These are phyloP conservation scores for Macrophomina phaseolina DNA, from an alignment of 2,329 filamentous ascomycete genomes.

Conservation along the genomic window DNA sequence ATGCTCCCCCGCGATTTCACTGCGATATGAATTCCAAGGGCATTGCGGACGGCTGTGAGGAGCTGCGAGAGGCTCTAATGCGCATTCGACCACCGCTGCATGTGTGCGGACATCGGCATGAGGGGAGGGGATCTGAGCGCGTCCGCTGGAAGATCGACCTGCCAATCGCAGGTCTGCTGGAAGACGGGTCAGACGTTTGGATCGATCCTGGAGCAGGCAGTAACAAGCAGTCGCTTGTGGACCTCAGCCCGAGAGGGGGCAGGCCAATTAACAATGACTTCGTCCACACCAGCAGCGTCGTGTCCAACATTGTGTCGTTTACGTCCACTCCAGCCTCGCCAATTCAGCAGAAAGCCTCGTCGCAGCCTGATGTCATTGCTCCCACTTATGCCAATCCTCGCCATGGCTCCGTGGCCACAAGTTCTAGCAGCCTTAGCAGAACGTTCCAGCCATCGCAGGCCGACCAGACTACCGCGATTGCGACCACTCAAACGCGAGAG, in stretches of 20 bases:
- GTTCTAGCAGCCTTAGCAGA: conserved; percentile 8
- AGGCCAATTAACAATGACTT: conserved; percentile 39
- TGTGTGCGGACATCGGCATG: conserved; percentile 76
- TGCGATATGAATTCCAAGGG: conserved; percentile 55
- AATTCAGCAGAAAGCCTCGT: conserved; percentile 19
- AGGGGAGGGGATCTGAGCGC: conserved; percentile 67
- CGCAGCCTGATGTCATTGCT: conserved; percentile 21
- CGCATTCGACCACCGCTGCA: conserved; percentile 67
- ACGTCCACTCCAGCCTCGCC: conserved; percentile 9
- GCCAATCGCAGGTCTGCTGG: conserved; percentile 51
- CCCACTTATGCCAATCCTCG: background rate
- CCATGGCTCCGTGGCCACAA: background rate
- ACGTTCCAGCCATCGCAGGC: background rate
- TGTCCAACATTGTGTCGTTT: conserved; percentile 15
- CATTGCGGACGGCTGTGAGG: conserved; percentile 61
- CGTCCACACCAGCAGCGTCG: conserved; percentile 16
- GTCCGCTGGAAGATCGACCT: conserved; percentile 61
- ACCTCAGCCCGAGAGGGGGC: conserved; percentile 59
- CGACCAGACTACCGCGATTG: conserved; percentile 1
- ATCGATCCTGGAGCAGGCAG: conserved; percentile 62
- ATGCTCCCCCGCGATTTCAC: conserved; percentile 69
- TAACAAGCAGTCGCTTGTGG: conserved; percentile 67
- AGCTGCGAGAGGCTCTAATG: conserved; percentile 63
- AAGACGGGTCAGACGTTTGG: conserved; percentile 58
- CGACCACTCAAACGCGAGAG: conserved; percentile 5